Conservation (phyloP, 176 grass and related monocot genomes). For the Aegilops speltoides region DNA sequence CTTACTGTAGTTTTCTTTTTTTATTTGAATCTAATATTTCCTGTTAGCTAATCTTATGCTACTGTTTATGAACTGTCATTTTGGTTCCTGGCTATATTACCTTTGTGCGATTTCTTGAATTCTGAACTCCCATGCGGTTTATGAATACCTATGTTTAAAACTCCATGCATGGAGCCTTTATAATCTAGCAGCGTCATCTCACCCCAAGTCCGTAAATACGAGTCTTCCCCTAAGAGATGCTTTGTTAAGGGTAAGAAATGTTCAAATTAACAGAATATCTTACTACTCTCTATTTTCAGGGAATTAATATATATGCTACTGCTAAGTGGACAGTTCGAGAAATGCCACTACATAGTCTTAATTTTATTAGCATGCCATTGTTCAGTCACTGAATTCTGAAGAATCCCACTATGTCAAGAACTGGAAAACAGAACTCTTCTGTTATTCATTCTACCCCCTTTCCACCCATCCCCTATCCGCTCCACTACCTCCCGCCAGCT, state of each 20-base stretch:
- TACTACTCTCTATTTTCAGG: constrained; percentile 11
- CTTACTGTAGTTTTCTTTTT: constrained; percentile 1
- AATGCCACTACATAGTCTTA: neutral
- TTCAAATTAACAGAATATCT: constrained; percentile 1
- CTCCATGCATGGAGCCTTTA: neutral
- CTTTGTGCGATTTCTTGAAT: constrained; percentile 14
- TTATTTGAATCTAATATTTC: neutral
- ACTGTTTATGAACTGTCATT: neutral
- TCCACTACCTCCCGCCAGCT: neutral
- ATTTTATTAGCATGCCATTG: neutral
- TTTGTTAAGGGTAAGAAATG: neutral
- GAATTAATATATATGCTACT: constrained; percentile 9
- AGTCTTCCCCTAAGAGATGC: neutral
- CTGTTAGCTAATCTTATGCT: constrained; percentile 4
- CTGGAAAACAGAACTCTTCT: neutral
- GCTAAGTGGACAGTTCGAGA: neutral
- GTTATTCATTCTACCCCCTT: neutral
- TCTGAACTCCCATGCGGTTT: neutral
- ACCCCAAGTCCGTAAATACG: neutral
- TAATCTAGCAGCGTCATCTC: neutral
- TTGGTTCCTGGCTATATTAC: neutral
- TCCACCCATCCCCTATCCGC: neutral
- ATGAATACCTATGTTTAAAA: neutral
- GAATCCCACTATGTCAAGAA: neutral
- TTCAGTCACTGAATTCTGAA: neutral